These are phyloP conservation scores for Trametes cingulata DNA, from an alignment of 768 basidiomycete species.

Conservation along the genomic window DNA sequence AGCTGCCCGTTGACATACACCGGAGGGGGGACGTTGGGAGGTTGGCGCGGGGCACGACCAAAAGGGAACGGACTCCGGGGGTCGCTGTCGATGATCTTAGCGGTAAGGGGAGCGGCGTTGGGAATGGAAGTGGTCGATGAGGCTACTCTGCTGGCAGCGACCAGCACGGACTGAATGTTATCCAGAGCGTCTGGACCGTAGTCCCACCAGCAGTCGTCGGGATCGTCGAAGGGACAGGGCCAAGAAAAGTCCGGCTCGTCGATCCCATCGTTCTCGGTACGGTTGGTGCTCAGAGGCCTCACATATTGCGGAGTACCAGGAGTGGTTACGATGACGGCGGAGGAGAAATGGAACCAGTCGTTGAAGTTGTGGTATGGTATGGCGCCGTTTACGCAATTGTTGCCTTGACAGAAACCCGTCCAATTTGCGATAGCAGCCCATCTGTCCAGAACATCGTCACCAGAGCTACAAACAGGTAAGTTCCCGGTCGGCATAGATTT, in stretches of 20 bases:
- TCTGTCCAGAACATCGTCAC: conserved; percentile 1
- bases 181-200: too few species aligned
- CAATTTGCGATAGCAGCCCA: conserved; percentile 6
- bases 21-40: conserved; percentile 6
- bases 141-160: too few species aligned
- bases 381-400: background rate
- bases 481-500: too few species aligned
- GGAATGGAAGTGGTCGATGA: too few species aligned
- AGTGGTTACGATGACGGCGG: background rate
- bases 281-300: background rate
- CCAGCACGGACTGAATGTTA: background rate
- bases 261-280: background rate
- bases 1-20: conserved; percentile 2
- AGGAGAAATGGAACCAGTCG: conserved; percentile 14
- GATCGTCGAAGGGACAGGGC: conserved; percentile 7
- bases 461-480: too few species aligned
- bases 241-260: conserved; percentile 6
- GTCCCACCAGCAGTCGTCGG: conserved; percentile 5
- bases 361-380: conserved; percentile 10
- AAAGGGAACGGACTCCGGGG: background rate
- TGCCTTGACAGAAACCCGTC: background rate
- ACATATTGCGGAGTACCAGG: conserved; percentile 5
- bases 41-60: background rate
- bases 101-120: too few species aligned
- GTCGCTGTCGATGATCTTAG: too few species aligned